Base-by-base conservation (phyloP, 345 rosid species). In the Aquilaria sinensis region DNA sequence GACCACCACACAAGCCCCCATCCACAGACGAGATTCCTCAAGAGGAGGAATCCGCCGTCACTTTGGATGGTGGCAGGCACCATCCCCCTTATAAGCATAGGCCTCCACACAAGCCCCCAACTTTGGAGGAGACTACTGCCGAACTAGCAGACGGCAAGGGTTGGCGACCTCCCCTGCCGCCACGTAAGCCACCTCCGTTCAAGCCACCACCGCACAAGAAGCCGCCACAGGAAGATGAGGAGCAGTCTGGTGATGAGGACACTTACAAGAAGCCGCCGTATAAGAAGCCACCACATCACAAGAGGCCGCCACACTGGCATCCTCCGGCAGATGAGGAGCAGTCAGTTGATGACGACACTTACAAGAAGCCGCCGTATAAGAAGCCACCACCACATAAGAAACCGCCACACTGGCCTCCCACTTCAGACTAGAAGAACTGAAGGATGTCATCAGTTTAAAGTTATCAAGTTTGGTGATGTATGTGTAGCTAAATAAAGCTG, bases 1-100 rank as follows among this genome's bases (percentile, higher is more conserved):
- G 30, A 49, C 61, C 34, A 7, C 61, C 63, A 6, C 33, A 29
- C 62, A 45, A 12, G 62, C 62, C 62, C 10, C 62, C 62, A 12
- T 29, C 34, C 5, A 37, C 43, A 37, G 12, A 14, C 6, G 23
- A 23, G 23, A 23, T 23, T 23, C 23, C 23, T 23, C 23, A 23
- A 23, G 62, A 45, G 51, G 52, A 59, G 62, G 15, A 59, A 14
- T 45, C 34, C 43, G 43, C 43, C 43, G 43, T 2, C 15, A 16
- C 13, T 48, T 12, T 33, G 9, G 62, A 59, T 32, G 45, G 59
- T 41, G 50, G 49, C 45, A 34, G 43, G 60, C 48, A 11, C 30
- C 43, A 3, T 37, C 31, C 57, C 9, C 11, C 11, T 1, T 52
- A 13, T 15, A 29, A 29, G 57, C 31, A 3, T 4, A 7, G 31